phyloP scores from a whole-genome alignment of 441 rosid genomes.

The Sinapis alba region DNA sequence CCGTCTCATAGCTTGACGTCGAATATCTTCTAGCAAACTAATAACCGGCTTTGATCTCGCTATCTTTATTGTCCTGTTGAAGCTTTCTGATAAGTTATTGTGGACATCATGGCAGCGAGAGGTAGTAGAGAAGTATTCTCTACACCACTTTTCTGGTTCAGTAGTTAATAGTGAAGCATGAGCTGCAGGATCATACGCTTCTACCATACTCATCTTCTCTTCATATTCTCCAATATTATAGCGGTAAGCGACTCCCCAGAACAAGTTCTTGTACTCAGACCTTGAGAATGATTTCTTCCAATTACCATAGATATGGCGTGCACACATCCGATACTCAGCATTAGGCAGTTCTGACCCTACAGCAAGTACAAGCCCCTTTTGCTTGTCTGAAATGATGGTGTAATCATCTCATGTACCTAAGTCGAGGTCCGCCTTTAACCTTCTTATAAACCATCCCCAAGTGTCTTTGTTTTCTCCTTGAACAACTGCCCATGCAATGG shows the following conservation, averaged over 20 bases:
- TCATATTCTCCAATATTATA: not conserved
- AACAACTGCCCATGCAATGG: not conserved
- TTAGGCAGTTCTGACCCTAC: not conserved
- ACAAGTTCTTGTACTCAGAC: not conserved
- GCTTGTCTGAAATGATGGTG: not conserved
- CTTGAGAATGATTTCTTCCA: not conserved
- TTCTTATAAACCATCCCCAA: not conserved
- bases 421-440: not conserved
- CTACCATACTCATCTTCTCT: not conserved
- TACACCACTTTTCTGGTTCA: not conserved
- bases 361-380: not conserved
- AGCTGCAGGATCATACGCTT: not conserved
- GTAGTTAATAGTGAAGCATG: not conserved
- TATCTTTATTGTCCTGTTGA: not conserved
- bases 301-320: not conserved
- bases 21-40: not conserved
- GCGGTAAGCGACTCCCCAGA: not conserved
- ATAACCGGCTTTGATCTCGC: not conserved
- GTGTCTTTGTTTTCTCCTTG: not conserved
- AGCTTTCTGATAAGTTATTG: not conserved
- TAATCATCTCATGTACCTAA: not conserved
- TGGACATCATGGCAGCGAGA: not conserved
- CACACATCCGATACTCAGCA: not conserved
- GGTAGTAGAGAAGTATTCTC: not conserved
- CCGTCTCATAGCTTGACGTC: not conserved